Evolutionary conservation across 139 green algal species (phyloP).

Genomic region (Chlorella vulgaris): DNA sequence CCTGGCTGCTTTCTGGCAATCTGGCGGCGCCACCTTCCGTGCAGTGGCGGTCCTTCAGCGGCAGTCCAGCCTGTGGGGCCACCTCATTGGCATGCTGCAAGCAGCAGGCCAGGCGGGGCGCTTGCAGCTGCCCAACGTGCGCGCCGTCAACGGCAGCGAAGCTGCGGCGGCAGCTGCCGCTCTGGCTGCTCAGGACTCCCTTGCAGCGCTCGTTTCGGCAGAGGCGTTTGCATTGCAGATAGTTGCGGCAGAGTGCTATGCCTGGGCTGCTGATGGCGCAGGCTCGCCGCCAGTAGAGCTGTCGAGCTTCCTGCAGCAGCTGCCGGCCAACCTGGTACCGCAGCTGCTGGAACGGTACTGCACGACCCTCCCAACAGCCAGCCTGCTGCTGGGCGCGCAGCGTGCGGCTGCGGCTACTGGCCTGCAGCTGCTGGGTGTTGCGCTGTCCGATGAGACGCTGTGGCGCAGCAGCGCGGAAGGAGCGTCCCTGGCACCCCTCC

Average conservation of each 20-base stretch:
- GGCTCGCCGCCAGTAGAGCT: background rate
- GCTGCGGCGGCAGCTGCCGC: background rate
- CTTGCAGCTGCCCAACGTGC: background rate
- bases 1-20: constrained; percentile 61
- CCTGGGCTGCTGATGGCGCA: background rate
- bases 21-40: constrained; percentile 35
- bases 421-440: constrained; percentile 26
- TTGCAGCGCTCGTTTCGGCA: constrained; percentile 34
- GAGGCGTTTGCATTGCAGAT: constrained; percentile 53
- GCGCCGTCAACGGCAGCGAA: background rate
- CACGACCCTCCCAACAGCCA: background rate
- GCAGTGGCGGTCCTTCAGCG: constrained; percentile 52
- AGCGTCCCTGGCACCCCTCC: background rate
- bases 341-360: constrained; percentile 39
- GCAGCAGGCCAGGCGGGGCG: background rate
- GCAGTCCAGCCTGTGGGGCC: constrained; percentile 52
- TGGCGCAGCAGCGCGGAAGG: constrained; percentile 22
- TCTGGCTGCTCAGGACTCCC: background rate
- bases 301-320: background rate
- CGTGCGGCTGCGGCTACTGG: constrained; percentile 3
- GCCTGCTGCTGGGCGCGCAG: constrained; percentile 4
- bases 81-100: constrained; percentile 24
- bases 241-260: constrained; percentile 30
- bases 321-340: constrained; percentile 5
- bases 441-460: constrained; percentile 30